Base-by-base conservation (phyloP, 164 flowering plant species). In the Berberis vulgaris region DNA sequence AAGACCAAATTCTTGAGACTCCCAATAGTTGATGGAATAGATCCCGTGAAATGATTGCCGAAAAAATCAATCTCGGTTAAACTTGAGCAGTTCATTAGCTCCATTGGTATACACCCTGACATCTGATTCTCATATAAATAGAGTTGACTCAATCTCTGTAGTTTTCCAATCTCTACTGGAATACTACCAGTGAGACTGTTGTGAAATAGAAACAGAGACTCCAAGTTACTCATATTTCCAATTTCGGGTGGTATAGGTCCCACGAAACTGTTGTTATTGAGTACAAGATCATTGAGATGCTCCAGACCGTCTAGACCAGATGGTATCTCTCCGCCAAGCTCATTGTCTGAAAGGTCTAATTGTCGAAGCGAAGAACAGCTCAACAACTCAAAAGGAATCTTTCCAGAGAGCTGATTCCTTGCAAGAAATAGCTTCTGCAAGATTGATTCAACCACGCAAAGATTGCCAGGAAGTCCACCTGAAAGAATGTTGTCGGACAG, bases 121-220 rank as follows among this genome's bases (percentile, higher is more conserved):
- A 93, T 69, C 75, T 84, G 89, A 70, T 90, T 90, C 54, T 88
- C 93, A 62, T 86, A 91, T 59, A 94, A 93, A 76, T 81, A 83
- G 45, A 91, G 52, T 39, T 54, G 7, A 40, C 66, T 80, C 64
- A 90, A 59, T 67, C 64, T 77, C 77, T 81, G 80, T 10, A 93
- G 65, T 74, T 83, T 90, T 43, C 95, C 98, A 39, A 90, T 75
- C 67, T 90, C 94, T 8, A 11, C 55, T 1, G 97, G 96, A 59
- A 93, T 75, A 11, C 40, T 57, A 10, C 95, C 96, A 39, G 94
- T 78, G 68, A 93, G 64, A 71, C 59, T 65, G 79, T 93, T 93
- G 64, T 70, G 85, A 67, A 81, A 86, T 53, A 93, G 79, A 62
- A 47, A 73, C 13, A 93, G 76, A 54, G 54, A 71, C 68, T 77